Evolutionary conservation across 176 grass and related monocot species (phyloP).

Genomic region (Rhynchospora pubera): DNA sequence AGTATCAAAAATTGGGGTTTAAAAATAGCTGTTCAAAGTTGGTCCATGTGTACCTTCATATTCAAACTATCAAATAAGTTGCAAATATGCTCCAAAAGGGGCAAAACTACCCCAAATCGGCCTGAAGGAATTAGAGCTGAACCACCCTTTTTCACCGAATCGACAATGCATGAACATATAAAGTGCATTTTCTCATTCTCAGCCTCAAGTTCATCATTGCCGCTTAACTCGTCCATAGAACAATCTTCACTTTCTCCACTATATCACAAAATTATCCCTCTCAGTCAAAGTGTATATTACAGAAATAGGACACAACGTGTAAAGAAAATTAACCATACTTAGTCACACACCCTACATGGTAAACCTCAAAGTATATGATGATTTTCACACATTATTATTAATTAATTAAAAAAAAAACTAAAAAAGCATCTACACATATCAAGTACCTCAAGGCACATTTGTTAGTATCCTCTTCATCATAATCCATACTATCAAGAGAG

Average conservation of each 20-base stretch:
- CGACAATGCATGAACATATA: constrained; percentile 67
- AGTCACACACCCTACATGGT: not conserved
- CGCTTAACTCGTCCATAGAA: constrained; percentile 23
- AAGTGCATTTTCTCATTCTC: constrained; percentile 73
- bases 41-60: constrained; percentile 39
- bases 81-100: constrained; percentile 67
- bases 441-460: constrained; percentile 27
- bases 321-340: constrained; percentile 1
- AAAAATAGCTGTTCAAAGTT: not conserved
- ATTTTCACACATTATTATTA: no score
- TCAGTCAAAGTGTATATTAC: not conserved
- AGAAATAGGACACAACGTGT: not conserved
- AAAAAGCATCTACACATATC: constrained; percentile 11
- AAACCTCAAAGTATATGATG: constrained; percentile 4
- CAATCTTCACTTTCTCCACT: constrained; percentile 32
- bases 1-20: not conserved
- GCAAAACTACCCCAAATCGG: constrained; percentile 45
- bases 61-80: constrained; percentile 35
- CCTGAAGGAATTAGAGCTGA: constrained; percentile 68
- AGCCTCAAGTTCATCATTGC: constrained; percentile 60
- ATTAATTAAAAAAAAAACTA: no score
- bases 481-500: constrained; percentile 42
- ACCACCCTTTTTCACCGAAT: constrained; percentile 67
- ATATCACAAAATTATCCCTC: constrained; percentile 20
- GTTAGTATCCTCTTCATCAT: constrained; percentile 27